A percentile compares a stretch with the other conserved stretches of the same genome.
phyloP scores from a whole-genome alignment of 2,329 filamentous ascomycete genomes.

The Fusarium illudens region DNA sequence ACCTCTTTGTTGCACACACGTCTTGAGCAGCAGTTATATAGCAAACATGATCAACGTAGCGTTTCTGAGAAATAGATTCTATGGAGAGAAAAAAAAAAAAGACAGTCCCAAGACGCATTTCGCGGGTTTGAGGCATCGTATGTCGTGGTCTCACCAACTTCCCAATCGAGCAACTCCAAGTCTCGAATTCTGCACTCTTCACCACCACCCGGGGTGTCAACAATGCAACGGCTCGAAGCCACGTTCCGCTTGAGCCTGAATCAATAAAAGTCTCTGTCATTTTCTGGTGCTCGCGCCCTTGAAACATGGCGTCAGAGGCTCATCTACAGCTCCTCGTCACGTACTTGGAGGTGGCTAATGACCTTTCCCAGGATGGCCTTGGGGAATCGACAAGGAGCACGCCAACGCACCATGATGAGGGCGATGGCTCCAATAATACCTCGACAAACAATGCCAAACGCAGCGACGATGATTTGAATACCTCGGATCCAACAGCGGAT shows the following conservation, averaged over 20 bases:
- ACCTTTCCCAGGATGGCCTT: conserved; percentile 6
- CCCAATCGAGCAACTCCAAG: not conserved
- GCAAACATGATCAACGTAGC: not conserved
- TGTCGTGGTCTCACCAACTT: conserved; percentile 6
- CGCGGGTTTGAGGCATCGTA: not conserved
- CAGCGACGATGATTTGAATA: not conserved
- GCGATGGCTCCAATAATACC: not conserved
- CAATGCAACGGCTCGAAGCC: not conserved
- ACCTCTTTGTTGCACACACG: not conserved
- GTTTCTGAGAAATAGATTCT: not conserved
- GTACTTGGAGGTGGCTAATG: conserved; percentile 37
- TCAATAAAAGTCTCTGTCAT: not conserved
- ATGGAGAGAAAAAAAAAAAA: not conserved
- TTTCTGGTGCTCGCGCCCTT: not conserved
- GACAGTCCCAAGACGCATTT: not conserved
- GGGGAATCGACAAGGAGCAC: not conserved
- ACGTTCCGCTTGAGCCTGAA: not conserved
- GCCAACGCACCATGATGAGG: not conserved
- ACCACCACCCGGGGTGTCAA: not conserved
- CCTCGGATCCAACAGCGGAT: conserved; percentile 13
- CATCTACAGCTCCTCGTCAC: conserved; percentile 35
- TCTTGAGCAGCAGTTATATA: not conserved
- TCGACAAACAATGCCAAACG: not conserved
- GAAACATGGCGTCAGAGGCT: conserved; percentile 31
- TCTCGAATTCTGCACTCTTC: not conserved